Evolutionary conservation across 306 rosid genomes (phyloP).

Genomic region (Gastrolobium villosum): DNA sequence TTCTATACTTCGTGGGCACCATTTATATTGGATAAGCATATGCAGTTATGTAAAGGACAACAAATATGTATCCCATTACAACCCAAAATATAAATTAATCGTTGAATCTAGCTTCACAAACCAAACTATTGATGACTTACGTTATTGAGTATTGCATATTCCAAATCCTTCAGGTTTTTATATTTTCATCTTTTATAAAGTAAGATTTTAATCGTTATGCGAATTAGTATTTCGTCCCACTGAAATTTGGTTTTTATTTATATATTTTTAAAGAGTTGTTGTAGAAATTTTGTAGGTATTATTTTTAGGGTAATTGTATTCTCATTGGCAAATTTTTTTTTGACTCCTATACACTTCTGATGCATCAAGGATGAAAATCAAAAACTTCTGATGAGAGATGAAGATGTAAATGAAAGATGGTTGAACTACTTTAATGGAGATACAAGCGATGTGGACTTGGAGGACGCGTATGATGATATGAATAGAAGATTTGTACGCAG

Average conservation of each 20-base stretch:
- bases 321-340: too few relatives aligned
- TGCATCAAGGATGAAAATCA: too few relatives aligned
- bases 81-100: neutral
- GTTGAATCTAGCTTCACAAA: neutral
- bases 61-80: neutral
- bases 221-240: too few relatives aligned
- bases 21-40: conserved; percentile 16
- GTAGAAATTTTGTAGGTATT: neutral
- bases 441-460: too few relatives aligned
- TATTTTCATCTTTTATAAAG: neutral
- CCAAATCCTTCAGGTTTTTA: neutral
- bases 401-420: too few relatives aligned
- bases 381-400: too few relatives aligned
- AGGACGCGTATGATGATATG: too few relatives aligned
- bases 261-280: neutral
- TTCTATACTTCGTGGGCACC: neutral
- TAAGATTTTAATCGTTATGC: neutral
- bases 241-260: too few relatives aligned
- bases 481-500: too few relatives aligned
- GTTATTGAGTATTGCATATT: neutral
- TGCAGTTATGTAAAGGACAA: conserved; percentile 12
- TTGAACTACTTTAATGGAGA: too few relatives aligned
- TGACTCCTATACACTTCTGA: too few relatives aligned
- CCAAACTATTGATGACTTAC: neutral
- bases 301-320: too few relatives aligned